These are phyloP conservation scores for Ustilago sp. DNA, from an alignment of 1,284 basidiomycete genomes.

Conservation along the genomic window DNA sequence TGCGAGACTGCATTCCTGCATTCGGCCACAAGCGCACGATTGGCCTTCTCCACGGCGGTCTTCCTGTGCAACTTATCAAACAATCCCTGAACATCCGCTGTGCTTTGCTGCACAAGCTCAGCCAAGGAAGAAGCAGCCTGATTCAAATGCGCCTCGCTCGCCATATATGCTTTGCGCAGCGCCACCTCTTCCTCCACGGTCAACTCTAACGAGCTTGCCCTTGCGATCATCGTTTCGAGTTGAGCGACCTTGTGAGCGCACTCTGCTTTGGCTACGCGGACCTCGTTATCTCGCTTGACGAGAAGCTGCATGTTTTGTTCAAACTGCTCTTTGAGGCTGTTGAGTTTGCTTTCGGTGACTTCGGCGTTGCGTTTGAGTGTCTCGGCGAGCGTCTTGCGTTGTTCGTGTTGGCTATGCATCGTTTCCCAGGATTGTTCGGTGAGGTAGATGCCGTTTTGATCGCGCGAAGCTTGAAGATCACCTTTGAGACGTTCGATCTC, in stretches of 20 bases:
- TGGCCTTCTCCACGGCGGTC: constrained; percentile 76
- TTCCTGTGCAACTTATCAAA: constrained; percentile 88
- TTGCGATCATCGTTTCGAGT: constrained; percentile 49
- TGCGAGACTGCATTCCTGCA: constrained; percentile 76
- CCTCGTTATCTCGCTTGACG: constrained; percentile 62
- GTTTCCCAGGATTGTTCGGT: constrained; percentile 59
- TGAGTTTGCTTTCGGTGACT: constrained; percentile 63
- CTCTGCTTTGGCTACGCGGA: constrained; percentile 48
- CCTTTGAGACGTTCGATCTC: constrained; percentile 94
- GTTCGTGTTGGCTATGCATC: constrained; percentile 60
- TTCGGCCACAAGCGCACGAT: constrained; percentile 76
- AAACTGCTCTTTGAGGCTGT: constrained; percentile 66
- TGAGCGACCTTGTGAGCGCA: constrained; percentile 48
- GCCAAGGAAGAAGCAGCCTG: constrained; percentile 79
- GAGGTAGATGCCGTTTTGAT: constrained; percentile 65
- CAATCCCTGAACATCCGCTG: constrained; percentile 79
- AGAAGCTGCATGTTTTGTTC: constrained; percentile 67
- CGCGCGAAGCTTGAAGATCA: constrained; percentile 76
- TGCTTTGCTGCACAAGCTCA: constrained; percentile 77
- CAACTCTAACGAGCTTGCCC: constrained; percentile 42
- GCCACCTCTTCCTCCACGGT: constrained; percentile 72
- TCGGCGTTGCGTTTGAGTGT: constrained; percentile 58
- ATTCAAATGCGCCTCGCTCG: constrained; percentile 80
- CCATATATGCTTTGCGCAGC: constrained; percentile 79
- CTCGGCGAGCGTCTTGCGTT: constrained; percentile 51